Base-by-base conservation (phyloP, 768 basidiomycete species). In the Russula sp. region DNA sequence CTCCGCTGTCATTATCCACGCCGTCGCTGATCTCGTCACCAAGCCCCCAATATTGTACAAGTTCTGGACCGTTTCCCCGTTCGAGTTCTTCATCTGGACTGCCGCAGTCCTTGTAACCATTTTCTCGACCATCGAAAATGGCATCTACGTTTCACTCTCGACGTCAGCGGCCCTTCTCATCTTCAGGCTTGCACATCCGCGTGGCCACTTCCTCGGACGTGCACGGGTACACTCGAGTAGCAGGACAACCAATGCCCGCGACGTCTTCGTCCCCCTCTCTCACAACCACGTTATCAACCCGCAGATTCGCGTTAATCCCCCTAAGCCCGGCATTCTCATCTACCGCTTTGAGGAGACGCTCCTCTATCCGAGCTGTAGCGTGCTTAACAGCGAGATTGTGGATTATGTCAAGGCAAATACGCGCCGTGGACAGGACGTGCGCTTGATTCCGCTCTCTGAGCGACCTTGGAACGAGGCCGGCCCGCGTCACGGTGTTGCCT, bases 391-490 rank as follows among this genome's bases (percentile, higher is more conserved):
- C 45, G 77, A 79, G 2, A 75, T 99, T 27, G 88, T 94, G 27
- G 87, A 88, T 68, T 79, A 93, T 68, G 91, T 97, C 66, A 94
- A 89, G 75, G 76, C 75, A 59, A 79, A 86, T 69, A 92, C 88
- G 70, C 81, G 85, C 37, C 83, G 89, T 55, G 94, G 91, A 22
- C 82, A 80, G 69, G 89, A 95, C 73, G 79, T 89, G 73, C 79
- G 80, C 57, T 70, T 75, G n/a, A 77, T 91, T 65, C 81, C 75
- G 60, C 74, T 84, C 50, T 78, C 81, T 64, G 93, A 96, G 72
- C 84, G 94, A 48, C 82, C 91, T 13, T 99, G 96, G 96, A 99
- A 99, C 71, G 94, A 97, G 69, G 86, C 91, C 10, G 91, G 92
- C 32, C 89, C 90, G 20, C 69, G 73, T 55, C 77, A 79, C 18